Evolutionary conservation across 306 rosid genomes (phyloP).

Genomic region (Urtica urens): DNA sequence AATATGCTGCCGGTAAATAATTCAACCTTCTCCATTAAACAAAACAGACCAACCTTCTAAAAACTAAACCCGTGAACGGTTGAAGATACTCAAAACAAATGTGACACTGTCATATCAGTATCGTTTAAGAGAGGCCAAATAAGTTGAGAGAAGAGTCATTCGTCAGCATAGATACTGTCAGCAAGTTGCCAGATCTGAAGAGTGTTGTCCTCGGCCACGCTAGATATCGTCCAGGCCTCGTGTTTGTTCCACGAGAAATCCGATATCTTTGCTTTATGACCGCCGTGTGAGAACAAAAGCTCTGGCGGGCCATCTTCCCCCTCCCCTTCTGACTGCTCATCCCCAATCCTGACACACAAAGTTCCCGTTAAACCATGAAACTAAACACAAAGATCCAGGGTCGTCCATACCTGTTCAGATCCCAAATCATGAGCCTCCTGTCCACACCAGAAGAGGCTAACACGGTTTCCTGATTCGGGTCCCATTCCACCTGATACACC

Average conservation of each 20-base stretch:
- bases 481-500: slow-evolving; percentile 97
- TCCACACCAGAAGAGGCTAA: slow-evolving; percentile 86
- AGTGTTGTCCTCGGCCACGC: slow-evolving; percentile 84
- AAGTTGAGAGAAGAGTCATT: no score
- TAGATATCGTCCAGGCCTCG: slow-evolving; percentile 74
- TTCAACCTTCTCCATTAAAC: no score
- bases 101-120: no score
- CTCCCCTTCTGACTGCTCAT: slow-evolving; percentile 78
- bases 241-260: slow-evolving; percentile 83
- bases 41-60: no score
- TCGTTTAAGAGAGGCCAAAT: no score
- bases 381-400: no score
- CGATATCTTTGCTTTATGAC: slow-evolving; percentile 86
- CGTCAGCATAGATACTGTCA: slow-evolving; percentile 48
- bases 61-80: no score
- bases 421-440: slow-evolving; percentile 91
- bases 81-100: no score
- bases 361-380: not conserved
- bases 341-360: slow-evolving; percentile 50
- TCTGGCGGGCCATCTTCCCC: slow-evolving; percentile 87
- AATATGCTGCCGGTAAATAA: no score
- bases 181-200: slow-evolving; percentile 90
- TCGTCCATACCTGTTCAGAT: slow-evolving; percentile 93
- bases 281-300: slow-evolving; percentile 76
- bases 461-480: slow-evolving; percentile 77